Conservation (phyloP, 2,329 filamentous ascomycete species). For the Colletotrichum shisoi region DNA sequence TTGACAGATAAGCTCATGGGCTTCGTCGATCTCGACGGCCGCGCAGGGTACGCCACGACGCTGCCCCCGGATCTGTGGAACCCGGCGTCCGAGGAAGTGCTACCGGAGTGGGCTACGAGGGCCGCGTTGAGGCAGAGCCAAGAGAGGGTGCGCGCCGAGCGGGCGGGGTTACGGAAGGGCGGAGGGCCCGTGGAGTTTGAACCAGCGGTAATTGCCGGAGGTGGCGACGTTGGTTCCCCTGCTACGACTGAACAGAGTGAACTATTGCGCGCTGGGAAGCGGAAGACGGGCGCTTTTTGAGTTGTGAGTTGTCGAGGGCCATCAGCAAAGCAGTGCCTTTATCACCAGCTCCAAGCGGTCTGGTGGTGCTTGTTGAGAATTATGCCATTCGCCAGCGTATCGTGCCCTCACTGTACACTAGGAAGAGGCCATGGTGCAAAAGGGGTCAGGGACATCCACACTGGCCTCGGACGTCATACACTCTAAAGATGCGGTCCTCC, state of each 20-base stretch:
- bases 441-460: background rate
- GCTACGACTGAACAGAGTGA: constrained; percentile 41
- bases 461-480: background rate
- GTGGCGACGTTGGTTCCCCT: constrained; percentile 5
- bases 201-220: constrained; percentile 41
- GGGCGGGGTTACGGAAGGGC: constrained; percentile 54
- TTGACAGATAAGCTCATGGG: constrained; percentile 75
- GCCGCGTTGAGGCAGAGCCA: constrained; percentile 60
- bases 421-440: background rate
- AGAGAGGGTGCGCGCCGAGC: constrained; percentile 55
- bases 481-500: no score
- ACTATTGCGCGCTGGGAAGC: constrained; percentile 46
- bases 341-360: background rate
- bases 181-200: constrained; percentile 63
- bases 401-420: background rate
- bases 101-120: constrained; percentile 64
- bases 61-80: constrained; percentile 66
- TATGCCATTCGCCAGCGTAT: background rate
- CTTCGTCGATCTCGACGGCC: constrained; percentile 64
- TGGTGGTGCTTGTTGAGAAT: background rate
- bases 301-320: constrained; percentile 1
- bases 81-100: constrained; percentile 51
- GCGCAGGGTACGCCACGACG: constrained; percentile 72
- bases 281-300: constrained; percentile 44
- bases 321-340: background rate